phyloP scores from a whole-genome alignment of 257 asterid species.

The Solanum chmielewskii region DNA sequence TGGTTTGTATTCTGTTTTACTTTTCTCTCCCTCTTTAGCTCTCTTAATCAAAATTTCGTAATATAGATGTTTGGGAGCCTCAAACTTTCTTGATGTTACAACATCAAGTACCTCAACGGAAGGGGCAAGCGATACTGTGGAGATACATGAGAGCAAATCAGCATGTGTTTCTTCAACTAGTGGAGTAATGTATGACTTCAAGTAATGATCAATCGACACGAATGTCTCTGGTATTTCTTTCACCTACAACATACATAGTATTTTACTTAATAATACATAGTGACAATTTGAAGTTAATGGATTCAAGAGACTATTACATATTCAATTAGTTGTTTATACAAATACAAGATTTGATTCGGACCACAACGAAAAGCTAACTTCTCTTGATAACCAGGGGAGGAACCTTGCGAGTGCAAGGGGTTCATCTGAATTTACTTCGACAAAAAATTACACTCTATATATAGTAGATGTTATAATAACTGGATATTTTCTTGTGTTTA shows the following conservation, averaged over 20 bases:
- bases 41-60: slow-evolving; percentile 1
- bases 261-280: background rate
- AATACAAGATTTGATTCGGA: too few relatives aligned
- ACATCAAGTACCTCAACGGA: slow-evolving; percentile 2
- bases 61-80: background rate
- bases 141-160: slow-evolving; percentile 26
- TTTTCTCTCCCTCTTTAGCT: background rate
- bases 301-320: too few relatives aligned
- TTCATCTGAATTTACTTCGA: background rate
- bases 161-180: slow-evolving; percentile 51
- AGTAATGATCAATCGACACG: slow-evolving; percentile 12
- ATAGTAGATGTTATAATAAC: too few relatives aligned
- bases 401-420: background rate
- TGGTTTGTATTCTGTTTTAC: slow-evolving; percentile 15
- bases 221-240: slow-evolving; percentile 18
- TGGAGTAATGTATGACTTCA: slow-evolving; percentile 21
- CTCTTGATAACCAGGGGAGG: background rate
- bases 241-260: slow-evolving; percentile 7
- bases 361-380: background rate
- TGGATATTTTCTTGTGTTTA: too few relatives aligned
- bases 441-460: background rate
- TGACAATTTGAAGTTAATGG: too few relatives aligned
- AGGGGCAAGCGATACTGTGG: slow-evolving; percentile 13
- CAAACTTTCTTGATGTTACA: background rate
- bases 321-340: too few relatives aligned